A percentile compares a stretch with the other conserved stretches of the same genome.
These are phyloP conservation scores for Chionographis japonica DNA, from an alignment of 106 monocot species.

Conservation along the genomic window DNA sequence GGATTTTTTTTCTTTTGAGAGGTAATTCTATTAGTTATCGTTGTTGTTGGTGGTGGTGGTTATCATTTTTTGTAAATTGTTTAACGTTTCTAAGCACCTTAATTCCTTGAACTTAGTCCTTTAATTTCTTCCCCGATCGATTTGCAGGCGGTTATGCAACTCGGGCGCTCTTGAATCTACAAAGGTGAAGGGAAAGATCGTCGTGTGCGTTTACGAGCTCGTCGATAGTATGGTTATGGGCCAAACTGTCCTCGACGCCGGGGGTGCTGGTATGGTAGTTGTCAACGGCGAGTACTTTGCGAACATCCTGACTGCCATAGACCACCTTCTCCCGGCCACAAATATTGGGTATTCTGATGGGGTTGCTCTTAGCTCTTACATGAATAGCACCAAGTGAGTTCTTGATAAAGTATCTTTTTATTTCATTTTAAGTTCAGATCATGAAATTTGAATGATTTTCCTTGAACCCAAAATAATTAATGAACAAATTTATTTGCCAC, in stretches of 20 bases:
- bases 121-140: too few species aligned
- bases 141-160: slow-evolving; percentile 17
- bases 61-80: too few species aligned
- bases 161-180: slow-evolving; percentile 33
- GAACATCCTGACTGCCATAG: slow-evolving; percentile 11
- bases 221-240: slow-evolving; percentile 20
- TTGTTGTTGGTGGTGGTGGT: too few species aligned
- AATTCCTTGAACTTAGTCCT: too few species aligned
- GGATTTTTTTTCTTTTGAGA: too few species aligned
- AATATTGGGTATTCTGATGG: slow-evolving; percentile 30
- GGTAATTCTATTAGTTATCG: too few species aligned
- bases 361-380: slow-evolving; percentile 11
- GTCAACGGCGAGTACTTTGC: slow-evolving; percentile 22
- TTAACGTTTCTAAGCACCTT: too few species aligned
- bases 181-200: slow-evolving; percentile 71
- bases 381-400: slow-evolving; percentile 43
- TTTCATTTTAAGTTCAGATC: not conserved
- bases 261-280: slow-evolving; percentile 58
- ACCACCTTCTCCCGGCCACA: slow-evolving; percentile 45
- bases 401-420: too few species aligned
- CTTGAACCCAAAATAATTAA: too few species aligned
- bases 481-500: too few species aligned
- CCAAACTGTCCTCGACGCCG: slow-evolving; percentile 33
- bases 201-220: slow-evolving; percentile 33
- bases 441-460: not conserved